phyloP scores from a whole-genome alignment of 148 eudicot species.

The Vaccinium vitisidaea region DNA sequence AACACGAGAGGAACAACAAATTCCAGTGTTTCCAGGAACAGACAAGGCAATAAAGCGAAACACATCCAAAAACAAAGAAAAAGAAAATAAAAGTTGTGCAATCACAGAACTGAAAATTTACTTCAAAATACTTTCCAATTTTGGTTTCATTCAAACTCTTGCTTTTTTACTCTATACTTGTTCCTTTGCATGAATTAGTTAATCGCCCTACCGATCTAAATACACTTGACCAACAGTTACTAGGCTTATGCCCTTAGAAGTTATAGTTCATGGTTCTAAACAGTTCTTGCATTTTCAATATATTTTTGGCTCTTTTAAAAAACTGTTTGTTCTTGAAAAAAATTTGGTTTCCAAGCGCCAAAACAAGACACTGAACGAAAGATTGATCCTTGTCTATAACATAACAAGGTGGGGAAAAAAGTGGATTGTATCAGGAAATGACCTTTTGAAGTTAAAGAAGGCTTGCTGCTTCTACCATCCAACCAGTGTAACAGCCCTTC shows the following conservation, averaged over 20 bases:
- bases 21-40: background rate
- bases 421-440: slow-evolving; percentile 3
- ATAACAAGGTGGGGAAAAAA: background rate
- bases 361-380: background rate
- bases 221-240: background rate
- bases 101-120: background rate
- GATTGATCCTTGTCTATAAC: background rate
- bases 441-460: slow-evolving; percentile 59
- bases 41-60: background rate
- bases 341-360: background rate
- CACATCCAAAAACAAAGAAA: background rate
- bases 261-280: background rate
- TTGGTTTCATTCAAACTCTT: background rate
- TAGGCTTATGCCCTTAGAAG: background rate
- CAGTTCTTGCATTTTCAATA: background rate
- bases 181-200: background rate
- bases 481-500: slow-evolving; percentile 59
- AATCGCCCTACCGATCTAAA: background rate
- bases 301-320: background rate
- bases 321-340: background rate
- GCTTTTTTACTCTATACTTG: background rate
- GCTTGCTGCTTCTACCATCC: slow-evolving; percentile 48
- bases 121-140: background rate
- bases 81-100: background rate
- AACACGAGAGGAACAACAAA: background rate